phyloP scores from a whole-genome alignment of 2,329 filamentous ascomycete genomes.

The Penicillium digitatum region DNA sequence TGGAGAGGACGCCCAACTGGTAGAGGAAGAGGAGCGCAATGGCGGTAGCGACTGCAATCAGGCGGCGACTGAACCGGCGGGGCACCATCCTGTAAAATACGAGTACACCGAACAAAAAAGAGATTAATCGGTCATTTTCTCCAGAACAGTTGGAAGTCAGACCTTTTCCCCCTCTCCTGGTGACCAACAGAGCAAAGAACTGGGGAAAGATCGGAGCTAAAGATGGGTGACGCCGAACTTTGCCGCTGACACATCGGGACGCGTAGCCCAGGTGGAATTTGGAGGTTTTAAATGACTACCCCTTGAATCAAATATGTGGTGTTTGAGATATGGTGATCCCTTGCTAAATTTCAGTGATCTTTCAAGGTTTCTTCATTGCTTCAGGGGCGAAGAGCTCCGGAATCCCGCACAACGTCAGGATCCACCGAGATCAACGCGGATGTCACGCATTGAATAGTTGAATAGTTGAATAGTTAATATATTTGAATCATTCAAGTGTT shows the following conservation, averaged over 20 bases:
- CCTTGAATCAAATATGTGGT: neutral
- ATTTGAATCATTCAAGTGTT: neutral
- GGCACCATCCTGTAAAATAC: constrained; percentile 39
- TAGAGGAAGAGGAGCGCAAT: constrained; percentile 54
- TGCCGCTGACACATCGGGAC: constrained; percentile 20
- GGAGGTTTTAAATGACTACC: neutral
- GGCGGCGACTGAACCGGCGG: constrained; percentile 36
- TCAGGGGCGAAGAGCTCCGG: neutral
- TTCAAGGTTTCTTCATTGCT: neutral
- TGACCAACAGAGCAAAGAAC: neutral
- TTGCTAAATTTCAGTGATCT: neutral
- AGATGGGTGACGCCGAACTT: constrained; percentile 12
- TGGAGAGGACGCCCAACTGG: constrained; percentile 59
- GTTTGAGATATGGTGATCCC: neutral
- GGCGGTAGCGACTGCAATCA: constrained; percentile 51
- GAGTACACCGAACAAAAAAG: constrained; percentile 10
- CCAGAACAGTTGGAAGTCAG: neutral
- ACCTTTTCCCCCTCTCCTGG: constrained; percentile 3
- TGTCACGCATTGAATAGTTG: neutral
- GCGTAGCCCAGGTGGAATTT: constrained; percentile 10
- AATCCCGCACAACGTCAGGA: neutral
- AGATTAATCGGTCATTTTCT: constrained; percentile 12
- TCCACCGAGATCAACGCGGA: neutral
- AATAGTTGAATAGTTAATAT: too few species aligned
- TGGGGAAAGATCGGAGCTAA: constrained; percentile 7